A percentile compares a stretch with the other conserved stretches of the same genome.
Evolutionary conservation across 164 flowering plant genomes (phyloP).

Genomic region (Saururus chinensis): DNA sequence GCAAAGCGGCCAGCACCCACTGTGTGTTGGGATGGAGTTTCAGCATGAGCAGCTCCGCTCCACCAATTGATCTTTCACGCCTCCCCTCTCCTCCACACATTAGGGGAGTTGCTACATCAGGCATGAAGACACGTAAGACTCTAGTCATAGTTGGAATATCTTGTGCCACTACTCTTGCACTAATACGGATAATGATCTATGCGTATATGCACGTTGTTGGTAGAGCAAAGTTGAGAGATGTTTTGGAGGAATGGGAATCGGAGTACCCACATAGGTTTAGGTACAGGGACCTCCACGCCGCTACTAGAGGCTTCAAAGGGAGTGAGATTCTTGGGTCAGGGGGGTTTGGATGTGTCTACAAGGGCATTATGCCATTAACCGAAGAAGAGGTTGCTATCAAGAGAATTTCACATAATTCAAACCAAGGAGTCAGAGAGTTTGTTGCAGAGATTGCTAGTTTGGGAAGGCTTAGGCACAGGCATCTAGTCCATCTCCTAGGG

Average conservation of each 20-base stretch:
- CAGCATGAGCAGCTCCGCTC: constrained; percentile 15
- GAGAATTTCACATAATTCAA: constrained; percentile 45
- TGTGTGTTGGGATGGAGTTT: constrained; percentile 31
- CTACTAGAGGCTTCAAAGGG: constrained; percentile 39
- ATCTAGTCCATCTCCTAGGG: constrained; percentile 35
- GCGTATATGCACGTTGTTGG: constrained; percentile 14
- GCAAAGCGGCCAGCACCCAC: constrained; percentile 23
- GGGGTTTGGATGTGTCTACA: constrained; percentile 55
- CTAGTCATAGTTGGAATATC: constrained; percentile 7
- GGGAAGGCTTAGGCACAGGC: constrained; percentile 58
- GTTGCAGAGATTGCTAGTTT: constrained; percentile 46
- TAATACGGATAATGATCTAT: not conserved
- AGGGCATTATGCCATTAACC: constrained; percentile 31
- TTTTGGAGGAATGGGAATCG: constrained; percentile 50
- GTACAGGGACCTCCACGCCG: constrained; percentile 40
- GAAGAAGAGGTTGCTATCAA: constrained; percentile 46
- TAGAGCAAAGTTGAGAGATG: constrained; percentile 33
- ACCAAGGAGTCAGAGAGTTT: constrained; percentile 52
- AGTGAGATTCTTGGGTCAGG: constrained; percentile 45
- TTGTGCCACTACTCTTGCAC: not conserved
- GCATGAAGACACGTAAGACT: not conserved
- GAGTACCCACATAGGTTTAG: constrained; percentile 39
- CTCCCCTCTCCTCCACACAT: constrained; percentile 37
- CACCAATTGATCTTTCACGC: constrained; percentile 17
- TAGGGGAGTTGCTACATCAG: constrained; percentile 1